These are phyloP conservation scores for Aspergillus transmontanensis DNA, from an alignment of 2,329 filamentous ascomycete species.

Conservation along the genomic window DNA sequence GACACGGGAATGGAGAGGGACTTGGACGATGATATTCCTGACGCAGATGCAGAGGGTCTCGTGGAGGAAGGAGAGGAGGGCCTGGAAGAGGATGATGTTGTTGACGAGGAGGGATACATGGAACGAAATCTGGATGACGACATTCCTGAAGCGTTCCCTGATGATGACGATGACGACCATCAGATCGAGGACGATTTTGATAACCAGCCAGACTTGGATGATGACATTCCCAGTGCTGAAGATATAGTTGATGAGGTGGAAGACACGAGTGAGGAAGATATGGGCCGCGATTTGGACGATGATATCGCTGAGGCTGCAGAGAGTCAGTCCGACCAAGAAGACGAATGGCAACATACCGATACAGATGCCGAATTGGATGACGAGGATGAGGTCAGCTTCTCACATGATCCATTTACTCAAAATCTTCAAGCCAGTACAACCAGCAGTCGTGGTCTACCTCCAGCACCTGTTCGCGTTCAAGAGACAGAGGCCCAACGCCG, in stretches of 20 bases:
- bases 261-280: conserved; percentile 56
- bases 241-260: conserved; percentile 36
- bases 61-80: conserved; percentile 49
- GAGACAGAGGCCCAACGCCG: conserved; percentile 45
- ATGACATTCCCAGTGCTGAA: conserved; percentile 63
- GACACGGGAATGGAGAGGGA: conserved; percentile 43
- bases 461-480: conserved; percentile 26
- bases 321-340: conserved; percentile 49
- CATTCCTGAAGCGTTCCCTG: conserved; percentile 64
- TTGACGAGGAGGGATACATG: conserved; percentile 53
- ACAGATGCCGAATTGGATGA: conserved; percentile 65
- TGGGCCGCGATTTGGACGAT: conserved; percentile 71
- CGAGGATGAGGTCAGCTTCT: conserved; percentile 37
- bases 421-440: conserved; percentile 38
- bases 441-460: conserved; percentile 35
- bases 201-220: conserved; percentile 54
- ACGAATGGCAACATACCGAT: conserved; percentile 76
- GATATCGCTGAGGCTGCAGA: conserved; percentile 65
- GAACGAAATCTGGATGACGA: conserved; percentile 71
- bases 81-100: conserved; percentile 56
- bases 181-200: conserved; percentile 47
- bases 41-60: conserved; percentile 43
- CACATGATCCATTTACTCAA: conserved; percentile 28
- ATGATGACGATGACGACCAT: conserved; percentile 43
- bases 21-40: conserved; percentile 50